Evolutionary conservation across 1,139 yeast genomes (phyloP).

Genomic region (Saccharomyces hybrid): DNA sequence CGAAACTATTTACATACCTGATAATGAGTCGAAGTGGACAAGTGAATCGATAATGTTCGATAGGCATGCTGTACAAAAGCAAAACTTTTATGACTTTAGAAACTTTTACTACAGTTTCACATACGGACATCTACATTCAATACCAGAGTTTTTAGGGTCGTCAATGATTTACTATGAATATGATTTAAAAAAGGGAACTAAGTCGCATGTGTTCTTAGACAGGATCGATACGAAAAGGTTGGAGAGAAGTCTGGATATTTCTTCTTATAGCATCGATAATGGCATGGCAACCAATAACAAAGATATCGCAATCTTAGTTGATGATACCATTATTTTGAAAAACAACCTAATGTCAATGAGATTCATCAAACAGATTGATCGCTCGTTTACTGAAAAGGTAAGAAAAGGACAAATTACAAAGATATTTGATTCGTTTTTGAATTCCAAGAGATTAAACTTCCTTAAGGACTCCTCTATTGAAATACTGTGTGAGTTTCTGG

Average conservation of each 20-base stretch:
- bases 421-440: constrained; percentile 20
- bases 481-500: constrained; percentile 26
- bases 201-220: constrained; percentile 26
- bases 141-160: constrained; percentile 26
- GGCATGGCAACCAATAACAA: constrained; percentile 6
- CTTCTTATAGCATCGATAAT: constrained; percentile 1
- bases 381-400: constrained; percentile 19
- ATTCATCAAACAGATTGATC: constrained; percentile 22
- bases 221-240: constrained; percentile 27
- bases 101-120: constrained; percentile 28
- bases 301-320: constrained; percentile 10
- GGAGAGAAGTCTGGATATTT: constrained; percentile 16
- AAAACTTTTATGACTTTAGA: constrained; percentile 18
- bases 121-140: constrained; percentile 22
- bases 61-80: constrained; percentile 11
- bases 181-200: constrained; percentile 16
- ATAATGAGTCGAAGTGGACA: constrained; percentile 32
- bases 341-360: constrained; percentile 28
- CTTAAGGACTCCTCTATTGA: constrained; percentile 24
- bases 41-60: background rate
- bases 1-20: constrained; percentile 29
- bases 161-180: constrained; percentile 28
- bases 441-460: constrained; percentile 19
- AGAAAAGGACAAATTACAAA: constrained; percentile 19
- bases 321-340: constrained; percentile 23